Conservation (phyloP, 495 filamentous ascomycete species). For the Pyrenopolyporus hunteri region DNA sequence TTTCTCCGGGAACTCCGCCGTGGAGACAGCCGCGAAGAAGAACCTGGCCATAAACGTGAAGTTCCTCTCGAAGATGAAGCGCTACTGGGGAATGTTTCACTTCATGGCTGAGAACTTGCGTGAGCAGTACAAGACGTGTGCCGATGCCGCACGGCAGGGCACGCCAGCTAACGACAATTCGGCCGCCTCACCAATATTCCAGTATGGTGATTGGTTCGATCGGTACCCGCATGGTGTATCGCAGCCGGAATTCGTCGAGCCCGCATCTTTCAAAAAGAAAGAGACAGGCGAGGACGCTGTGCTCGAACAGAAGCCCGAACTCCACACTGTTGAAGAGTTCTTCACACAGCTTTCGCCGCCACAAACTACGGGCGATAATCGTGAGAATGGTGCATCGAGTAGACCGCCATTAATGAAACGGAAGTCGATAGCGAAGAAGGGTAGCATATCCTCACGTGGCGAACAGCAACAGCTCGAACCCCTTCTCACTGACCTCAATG, state of each 20-base stretch:
- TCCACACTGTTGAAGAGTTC: constrained; percentile 94
- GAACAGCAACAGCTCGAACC: constrained; percentile 50
- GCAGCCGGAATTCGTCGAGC: constrained; percentile 80
- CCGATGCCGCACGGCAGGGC: constrained; percentile 70
- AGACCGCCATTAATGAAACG: constrained; percentile 50
- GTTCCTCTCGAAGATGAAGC: constrained; percentile 93
- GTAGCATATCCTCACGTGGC: constrained; percentile 45
- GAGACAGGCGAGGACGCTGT: constrained; percentile 80
- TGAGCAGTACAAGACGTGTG: constrained; percentile 84
- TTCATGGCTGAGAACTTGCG: constrained; percentile 94
- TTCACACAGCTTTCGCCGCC: constrained; percentile 81
- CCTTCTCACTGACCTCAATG: constrained; percentile 48
- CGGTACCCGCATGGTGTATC: constrained; percentile 93
- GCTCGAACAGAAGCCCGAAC: constrained; percentile 81
- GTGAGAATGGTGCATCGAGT: constrained; percentile 35
- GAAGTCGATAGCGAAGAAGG: constrained; percentile 52
- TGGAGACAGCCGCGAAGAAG: constrained; percentile 79
- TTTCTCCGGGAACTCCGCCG: constrained; percentile 75
- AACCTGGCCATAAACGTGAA: constrained; percentile 89
- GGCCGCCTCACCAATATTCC: constrained; percentile 73
- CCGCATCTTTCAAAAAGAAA: constrained; percentile 68
- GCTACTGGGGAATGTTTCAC: constrained; percentile 97
- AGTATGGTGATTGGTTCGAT: constrained; percentile 98
- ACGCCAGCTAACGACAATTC: constrained; percentile 56
- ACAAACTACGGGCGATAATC: constrained; percentile 51